Percentiles rank a stretch among this genome's conserved stretches.
These are phyloP conservation scores for Pyrenochaeta sp. DNA, from an alignment of 2,329 filamentous ascomycete species.

Conservation along the genomic window DNA sequence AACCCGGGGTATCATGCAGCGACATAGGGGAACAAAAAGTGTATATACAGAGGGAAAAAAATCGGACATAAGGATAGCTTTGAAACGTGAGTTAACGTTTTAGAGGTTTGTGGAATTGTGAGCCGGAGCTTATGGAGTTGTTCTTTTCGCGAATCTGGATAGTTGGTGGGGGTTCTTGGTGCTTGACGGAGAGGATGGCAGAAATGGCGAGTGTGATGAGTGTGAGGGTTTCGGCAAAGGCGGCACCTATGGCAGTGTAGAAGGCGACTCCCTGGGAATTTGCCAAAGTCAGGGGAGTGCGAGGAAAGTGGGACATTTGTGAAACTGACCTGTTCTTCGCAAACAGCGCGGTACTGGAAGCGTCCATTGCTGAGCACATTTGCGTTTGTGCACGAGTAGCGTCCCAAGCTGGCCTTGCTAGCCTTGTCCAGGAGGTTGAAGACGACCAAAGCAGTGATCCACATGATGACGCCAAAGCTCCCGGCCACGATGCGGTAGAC, in stretches of 20 bases:
- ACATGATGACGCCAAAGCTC: constrained; percentile 45
- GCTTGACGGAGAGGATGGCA: constrained; percentile 36
- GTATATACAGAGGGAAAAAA: constrained; percentile 4
- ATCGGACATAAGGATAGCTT: neutral
- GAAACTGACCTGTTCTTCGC: constrained; percentile 46
- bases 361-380: constrained; percentile 46
- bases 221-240: constrained; percentile 40
- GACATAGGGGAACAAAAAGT: constrained; percentile 16
- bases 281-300: constrained; percentile 21
- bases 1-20: constrained; percentile 38
- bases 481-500: constrained; percentile 46
- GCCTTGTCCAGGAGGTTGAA: constrained; percentile 46
- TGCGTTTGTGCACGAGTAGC: constrained; percentile 46
- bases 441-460: constrained; percentile 41
- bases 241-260: constrained; percentile 47
- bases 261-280: constrained; percentile 44
- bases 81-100: constrained; percentile 17
- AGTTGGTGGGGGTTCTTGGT: constrained; percentile 30
- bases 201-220: constrained; percentile 44
- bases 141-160: constrained; percentile 39
- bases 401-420: constrained; percentile 48
- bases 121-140: constrained; percentile 31
- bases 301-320: neutral
- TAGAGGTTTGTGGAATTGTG: constrained; percentile 22
- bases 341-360: constrained; percentile 49